These are phyloP conservation scores for Hypoxylon sp. DNA, from an alignment of 2,329 filamentous ascomycete species.

Conservation along the genomic window DNA sequence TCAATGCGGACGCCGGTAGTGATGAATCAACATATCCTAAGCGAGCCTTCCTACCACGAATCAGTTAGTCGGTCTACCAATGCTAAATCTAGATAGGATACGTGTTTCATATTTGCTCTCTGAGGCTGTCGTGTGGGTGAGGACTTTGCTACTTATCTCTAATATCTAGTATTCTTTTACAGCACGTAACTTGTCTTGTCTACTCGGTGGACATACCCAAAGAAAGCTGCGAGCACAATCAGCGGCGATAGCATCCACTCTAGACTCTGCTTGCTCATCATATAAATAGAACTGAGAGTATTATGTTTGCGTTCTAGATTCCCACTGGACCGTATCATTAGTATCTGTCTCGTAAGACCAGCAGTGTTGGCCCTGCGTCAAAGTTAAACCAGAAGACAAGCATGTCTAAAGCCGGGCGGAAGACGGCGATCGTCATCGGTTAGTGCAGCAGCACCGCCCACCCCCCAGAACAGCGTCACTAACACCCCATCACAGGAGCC, in stretches of 20 bases:
- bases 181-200: not conserved
- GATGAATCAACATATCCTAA: slow-evolving; percentile 6
- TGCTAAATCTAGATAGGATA: not conserved
- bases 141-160: not conserved
- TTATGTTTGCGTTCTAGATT: not conserved
- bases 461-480: slow-evolving; percentile 4
- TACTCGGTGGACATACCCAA: not conserved
- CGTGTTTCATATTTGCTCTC: not conserved
- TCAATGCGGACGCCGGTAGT: slow-evolving; percentile 1
- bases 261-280: not conserved
- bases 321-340: not conserved
- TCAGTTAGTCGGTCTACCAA: not conserved
- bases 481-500: slow-evolving; percentile 59
- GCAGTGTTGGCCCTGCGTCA: not conserved
- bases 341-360: not conserved
- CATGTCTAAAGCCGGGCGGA: slow-evolving; percentile 46
- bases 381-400: not conserved
- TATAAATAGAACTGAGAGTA: not conserved
- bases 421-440: slow-evolving; percentile 63
- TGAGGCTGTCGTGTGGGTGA: not conserved
- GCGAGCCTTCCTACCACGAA: not conserved
- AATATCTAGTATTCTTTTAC: not conserved
- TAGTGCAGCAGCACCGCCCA: slow-evolving; percentile 33
- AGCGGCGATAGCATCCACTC: not conserved
- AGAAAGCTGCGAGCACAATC: not conserved